Evolutionary conservation across 2,329 filamentous ascomycete species (phyloP), one percentile per base, ranked within the genome.

Genomic region (Aureobasidium uvarum): DNA sequence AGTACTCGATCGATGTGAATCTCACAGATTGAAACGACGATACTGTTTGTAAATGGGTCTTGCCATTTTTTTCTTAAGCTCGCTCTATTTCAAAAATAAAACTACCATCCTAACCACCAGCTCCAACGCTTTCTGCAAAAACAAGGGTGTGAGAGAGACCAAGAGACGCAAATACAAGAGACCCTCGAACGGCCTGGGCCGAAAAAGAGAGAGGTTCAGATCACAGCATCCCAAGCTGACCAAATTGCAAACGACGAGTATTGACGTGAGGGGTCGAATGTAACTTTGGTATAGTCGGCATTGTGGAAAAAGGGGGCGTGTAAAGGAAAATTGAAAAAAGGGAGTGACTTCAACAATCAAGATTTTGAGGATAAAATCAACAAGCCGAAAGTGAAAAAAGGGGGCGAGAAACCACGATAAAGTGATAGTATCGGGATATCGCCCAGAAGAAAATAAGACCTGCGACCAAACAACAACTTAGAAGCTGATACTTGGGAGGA

Each of bases 81-180:
- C 33, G 45, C 45, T 62, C 58, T 62, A 62, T 62, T 23, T 51
- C 48, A 33, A 51, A 14, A 46, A 50, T 31, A 14, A 59, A 50
- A 41, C 43, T 50, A 62, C 31, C 58, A 62, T 51, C 58, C 28
- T 50, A 31, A 41, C 45, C 58, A 50, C 58, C 58, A 62, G 58
- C 58, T 62, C 58, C 58, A 51, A 51, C 58, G 58, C 58, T 62
- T 51, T 60, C 41, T 31, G 38, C 56, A 60, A 60, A 59, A 48
- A 50, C 3, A 39, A 23, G 28, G 41, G 55, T 20, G 25, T 28
- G 36, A 41, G 20, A 50, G 20, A 50, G 39, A 60, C 56, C 54
- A 58, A 20, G 25, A 33, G 55, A 58, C 28, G 55, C 55, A 46
- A 41, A 55, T 0, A 25, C 14, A 28, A 14, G n/a, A 14, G 25